These are phyloP conservation scores for Linanthus parryae DNA, from an alignment of 148 eudicot genomes.

Conservation along the genomic window DNA sequence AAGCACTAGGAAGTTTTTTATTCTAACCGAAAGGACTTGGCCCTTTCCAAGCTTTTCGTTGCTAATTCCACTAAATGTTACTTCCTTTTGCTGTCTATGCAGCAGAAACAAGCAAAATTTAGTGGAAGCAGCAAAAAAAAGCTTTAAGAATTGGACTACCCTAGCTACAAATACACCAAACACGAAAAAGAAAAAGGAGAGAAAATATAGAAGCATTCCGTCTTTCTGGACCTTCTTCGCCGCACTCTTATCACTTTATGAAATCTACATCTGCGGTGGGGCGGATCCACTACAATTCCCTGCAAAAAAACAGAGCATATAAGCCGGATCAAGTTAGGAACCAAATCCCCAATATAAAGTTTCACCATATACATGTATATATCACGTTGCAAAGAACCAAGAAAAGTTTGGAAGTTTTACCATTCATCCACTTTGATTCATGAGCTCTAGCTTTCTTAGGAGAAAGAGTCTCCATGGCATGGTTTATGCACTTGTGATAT, in stretches of 20 bases:
- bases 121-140: constrained; percentile 99
- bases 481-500: constrained; percentile 56
- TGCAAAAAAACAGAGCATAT: constrained; percentile 4
- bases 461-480: constrained; percentile 50
- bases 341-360: neutral
- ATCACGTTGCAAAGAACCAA: neutral
- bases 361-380: neutral
- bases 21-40: constrained; percentile 40
- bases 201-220: neutral
- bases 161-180: constrained; percentile 9
- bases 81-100: constrained; percentile 14
- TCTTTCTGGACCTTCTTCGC: constrained; percentile 8
- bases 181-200: neutral
- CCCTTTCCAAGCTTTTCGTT: constrained; percentile 85
- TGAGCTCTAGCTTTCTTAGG: constrained; percentile 43
- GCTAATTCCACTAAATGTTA: constrained; percentile 91
- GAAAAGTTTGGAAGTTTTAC: constrained; percentile 5
- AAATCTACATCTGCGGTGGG: neutral
- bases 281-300: neutral
- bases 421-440: constrained; percentile 36
- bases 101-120: constrained; percentile 47
- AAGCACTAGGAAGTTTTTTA: too few relatives aligned
- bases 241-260: neutral
- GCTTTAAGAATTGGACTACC: constrained; percentile 53
- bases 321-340: neutral